Evolutionary conservation across 2,329 filamentous ascomycete species (phyloP).

Genomic region (Aspergillus nomiae): DNA sequence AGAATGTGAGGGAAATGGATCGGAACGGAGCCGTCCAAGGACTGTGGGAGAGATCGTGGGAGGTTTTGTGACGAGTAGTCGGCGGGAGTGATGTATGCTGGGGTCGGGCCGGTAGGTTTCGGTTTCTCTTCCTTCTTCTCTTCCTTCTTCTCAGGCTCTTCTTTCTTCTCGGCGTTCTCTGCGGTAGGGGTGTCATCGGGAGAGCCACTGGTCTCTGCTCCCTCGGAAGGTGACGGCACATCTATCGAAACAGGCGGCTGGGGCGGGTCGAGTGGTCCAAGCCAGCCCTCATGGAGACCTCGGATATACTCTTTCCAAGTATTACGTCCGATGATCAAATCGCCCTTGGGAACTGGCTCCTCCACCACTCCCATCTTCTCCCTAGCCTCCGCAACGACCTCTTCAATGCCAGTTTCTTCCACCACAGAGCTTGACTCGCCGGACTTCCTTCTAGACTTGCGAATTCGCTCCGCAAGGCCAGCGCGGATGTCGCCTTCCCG

Average conservation of each 20-base stretch:
- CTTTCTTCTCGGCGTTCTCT: slow-evolving; percentile 38
- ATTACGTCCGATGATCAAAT: slow-evolving; percentile 85
- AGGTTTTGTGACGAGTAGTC: slow-evolving; percentile 70
- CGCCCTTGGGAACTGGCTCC: slow-evolving; percentile 74
- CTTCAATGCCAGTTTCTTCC: slow-evolving; percentile 56
- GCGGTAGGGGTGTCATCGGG: slow-evolving; percentile 28
- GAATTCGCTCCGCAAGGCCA: slow-evolving; percentile 81
- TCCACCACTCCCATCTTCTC: slow-evolving; percentile 67
- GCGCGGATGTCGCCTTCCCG: slow-evolving; percentile 91
- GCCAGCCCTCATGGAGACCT: slow-evolving; percentile 93
- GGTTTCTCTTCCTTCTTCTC: slow-evolving; percentile 33
- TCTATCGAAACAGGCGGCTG: slow-evolving; percentile 27
- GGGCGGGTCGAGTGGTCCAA: slow-evolving; percentile 71
- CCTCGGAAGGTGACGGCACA: slow-evolving; percentile 15
- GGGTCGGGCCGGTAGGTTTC: slow-evolving; percentile 58
- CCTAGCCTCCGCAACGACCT: slow-evolving; percentile 64
- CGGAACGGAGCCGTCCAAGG: slow-evolving; percentile 71
- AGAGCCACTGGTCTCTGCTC: slow-evolving; percentile 27
- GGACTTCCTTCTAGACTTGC: slow-evolving; percentile 63
- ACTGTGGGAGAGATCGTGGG: slow-evolving; percentile 66
- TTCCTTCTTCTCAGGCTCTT: slow-evolving; percentile 54
- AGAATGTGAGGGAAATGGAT: slow-evolving; percentile 86
- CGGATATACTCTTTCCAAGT: slow-evolving; percentile 97
- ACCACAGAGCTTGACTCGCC: slow-evolving; percentile 54
- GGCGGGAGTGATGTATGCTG: slow-evolving; percentile 71